A percentile compares a stretch with the other conserved stretches of the same genome.
Evolutionary conservation across 78 protist genomes (phyloP).

Genomic region (Capsaspora owczarzaki): DNA sequence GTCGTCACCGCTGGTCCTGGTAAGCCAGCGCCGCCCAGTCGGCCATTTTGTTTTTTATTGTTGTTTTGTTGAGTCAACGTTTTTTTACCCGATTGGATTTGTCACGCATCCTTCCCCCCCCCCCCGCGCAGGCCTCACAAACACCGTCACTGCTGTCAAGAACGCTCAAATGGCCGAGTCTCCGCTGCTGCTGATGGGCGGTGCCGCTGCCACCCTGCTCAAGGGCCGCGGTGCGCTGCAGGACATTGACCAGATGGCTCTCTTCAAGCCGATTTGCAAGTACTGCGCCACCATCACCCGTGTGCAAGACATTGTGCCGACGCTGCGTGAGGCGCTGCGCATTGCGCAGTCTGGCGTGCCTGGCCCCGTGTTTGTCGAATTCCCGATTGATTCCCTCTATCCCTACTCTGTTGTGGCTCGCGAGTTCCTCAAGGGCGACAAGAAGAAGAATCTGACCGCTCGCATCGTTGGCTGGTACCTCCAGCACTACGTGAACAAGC

Average conservation of each 20-base stretch:
- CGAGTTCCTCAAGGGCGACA: not conserved
- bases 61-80: no score
- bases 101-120: no score
- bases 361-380: constrained; percentile 73
- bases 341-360: constrained; percentile 51
- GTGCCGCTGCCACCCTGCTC: constrained; percentile 61
- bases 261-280: constrained; percentile 54
- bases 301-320: constrained; percentile 49
- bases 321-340: constrained; percentile 42
- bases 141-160: constrained; percentile 74
- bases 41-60: no score
- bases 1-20: constrained; percentile 81
- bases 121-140: no score
- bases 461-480: constrained; percentile 10
- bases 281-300: constrained; percentile 17
- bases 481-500: not conserved
- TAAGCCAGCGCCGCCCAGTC: no score
- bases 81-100: no score
- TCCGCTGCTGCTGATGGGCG: constrained; percentile 64
- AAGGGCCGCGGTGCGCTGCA: constrained; percentile 72
- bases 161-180: constrained; percentile 76
- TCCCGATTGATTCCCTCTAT: constrained; percentile 63
- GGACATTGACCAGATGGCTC: constrained; percentile 70
- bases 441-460: not conserved
- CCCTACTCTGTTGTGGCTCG: constrained; percentile 6